Evolutionary conservation across 257 asterid genomes (phyloP).

Genomic region (Solanum bulbocastanum): DNA sequence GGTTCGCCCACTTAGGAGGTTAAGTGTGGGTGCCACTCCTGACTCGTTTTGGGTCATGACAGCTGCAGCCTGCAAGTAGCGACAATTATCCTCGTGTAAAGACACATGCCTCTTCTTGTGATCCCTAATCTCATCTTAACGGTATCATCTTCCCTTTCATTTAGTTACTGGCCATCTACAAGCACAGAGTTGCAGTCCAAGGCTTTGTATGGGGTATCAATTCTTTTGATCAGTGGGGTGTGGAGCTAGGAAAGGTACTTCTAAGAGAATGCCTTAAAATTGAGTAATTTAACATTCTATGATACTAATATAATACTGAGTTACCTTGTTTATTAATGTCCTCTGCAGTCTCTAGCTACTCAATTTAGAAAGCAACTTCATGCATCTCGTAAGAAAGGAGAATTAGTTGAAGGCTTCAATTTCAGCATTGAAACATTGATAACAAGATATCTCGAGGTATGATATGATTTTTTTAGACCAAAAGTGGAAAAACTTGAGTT

Average conservation of each 20-base stretch:
- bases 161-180: constrained; percentile 89
- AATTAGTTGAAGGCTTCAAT: constrained; percentile 72
- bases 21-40: too few species aligned
- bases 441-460: constrained; percentile 66
- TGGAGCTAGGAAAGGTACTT: constrained; percentile 86
- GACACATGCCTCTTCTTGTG: not conserved
- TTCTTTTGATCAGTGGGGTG: constrained; percentile 99
- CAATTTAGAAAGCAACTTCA: constrained; percentile 94
- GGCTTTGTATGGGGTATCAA: constrained; percentile 98
- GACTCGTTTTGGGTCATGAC: too few species aligned
- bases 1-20: too few species aligned
- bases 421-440: constrained; percentile 63
- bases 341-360: constrained; percentile 74
- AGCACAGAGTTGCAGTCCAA: constrained; percentile 89
- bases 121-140: constrained; percentile 4
- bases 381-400: constrained; percentile 80
- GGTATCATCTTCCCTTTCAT: constrained; percentile 9
- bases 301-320: not conserved
- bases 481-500: not conserved
- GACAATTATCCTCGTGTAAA: not conserved
- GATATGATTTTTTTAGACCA: not conserved
- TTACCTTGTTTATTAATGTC: not conserved
- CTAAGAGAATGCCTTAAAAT: not conserved
- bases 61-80: not conserved
- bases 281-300: not conserved